These are phyloP conservation scores for Cryptosporidium bovis DNA, from an alignment of 169 alveolate species.

Conservation along the genomic window DNA sequence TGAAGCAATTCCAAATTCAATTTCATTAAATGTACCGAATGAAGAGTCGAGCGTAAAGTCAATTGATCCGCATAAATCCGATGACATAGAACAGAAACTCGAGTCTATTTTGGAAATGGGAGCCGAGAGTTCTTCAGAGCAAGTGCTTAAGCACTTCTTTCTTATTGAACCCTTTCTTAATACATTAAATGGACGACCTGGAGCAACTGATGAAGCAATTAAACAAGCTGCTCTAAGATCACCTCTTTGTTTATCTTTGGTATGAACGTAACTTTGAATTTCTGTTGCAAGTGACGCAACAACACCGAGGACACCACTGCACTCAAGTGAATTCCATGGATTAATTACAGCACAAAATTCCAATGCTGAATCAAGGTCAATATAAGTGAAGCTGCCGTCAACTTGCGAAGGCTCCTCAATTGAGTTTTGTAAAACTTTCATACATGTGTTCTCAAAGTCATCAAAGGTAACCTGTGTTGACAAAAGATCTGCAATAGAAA, in stretches of 20 bases:
- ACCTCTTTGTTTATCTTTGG: not conserved
- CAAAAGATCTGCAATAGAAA: not conserved
- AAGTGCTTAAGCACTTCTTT: slow-evolving; percentile 6
- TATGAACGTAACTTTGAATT: not conserved
- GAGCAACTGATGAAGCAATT: slow-evolving; percentile 31
- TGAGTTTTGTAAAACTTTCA: not conserved
- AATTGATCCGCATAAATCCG: slow-evolving; percentile 10
- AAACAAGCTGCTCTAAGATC: slow-evolving; percentile 65
- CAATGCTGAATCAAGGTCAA: slow-evolving; percentile 30
- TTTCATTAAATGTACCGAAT: not conserved
- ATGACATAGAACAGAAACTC: slow-evolving; percentile 8
- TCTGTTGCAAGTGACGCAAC: slow-evolving; percentile 31
- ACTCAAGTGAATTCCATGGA: slow-evolving; percentile 69
- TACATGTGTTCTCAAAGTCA: slow-evolving; percentile 25
- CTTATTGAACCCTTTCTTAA: slow-evolving; percentile 30
- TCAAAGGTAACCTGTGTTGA: not conserved
- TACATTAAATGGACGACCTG: slow-evolving; percentile 43
- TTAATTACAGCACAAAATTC: slow-evolving; percentile 39
- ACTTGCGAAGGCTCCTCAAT: not conserved
- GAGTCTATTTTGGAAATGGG: not conserved
- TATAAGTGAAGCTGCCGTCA: not conserved
- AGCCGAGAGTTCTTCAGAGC: not conserved
- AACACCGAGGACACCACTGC: slow-evolving; percentile 40
- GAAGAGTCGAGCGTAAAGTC: slow-evolving; percentile 21
- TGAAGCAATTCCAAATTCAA: slow-evolving; percentile 36